Percentiles rank a stretch among this genome's conserved stretches.
These are phyloP conservation scores for Picochlorum costavermella DNA, from an alignment of 139 green algal species.

Conservation along the genomic window DNA sequence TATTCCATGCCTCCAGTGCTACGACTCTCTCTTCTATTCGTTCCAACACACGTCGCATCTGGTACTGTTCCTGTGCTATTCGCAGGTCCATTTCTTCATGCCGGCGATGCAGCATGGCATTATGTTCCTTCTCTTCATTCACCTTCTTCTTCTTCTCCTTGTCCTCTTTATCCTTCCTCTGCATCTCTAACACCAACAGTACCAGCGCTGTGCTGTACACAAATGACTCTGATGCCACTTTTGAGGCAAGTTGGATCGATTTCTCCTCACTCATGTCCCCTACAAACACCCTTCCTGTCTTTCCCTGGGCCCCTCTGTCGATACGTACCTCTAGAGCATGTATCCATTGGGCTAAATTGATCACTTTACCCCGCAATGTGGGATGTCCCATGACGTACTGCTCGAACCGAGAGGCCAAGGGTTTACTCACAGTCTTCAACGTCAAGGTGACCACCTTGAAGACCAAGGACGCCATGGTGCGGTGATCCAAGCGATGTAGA, in stretches of 20 bases:
- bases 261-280: constrained; percentile 76
- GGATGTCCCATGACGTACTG: constrained; percentile 56
- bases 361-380: constrained; percentile 25
- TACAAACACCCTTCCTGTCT: constrained; percentile 56
- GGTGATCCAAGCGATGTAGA: no score
- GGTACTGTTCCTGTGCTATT: constrained; percentile 12
- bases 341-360: constrained; percentile 45
- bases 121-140: background rate
- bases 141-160: constrained; percentile 12
- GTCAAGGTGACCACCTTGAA: constrained; percentile 42
- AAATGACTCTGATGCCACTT: constrained; percentile 68
- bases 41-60: background rate
- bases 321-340: constrained; percentile 64
- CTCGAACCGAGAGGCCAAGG: constrained; percentile 54
- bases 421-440: constrained; percentile 48
- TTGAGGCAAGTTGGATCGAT: constrained; percentile 61
- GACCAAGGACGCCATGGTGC: constrained; percentile 25
- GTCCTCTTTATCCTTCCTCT: constrained; percentile 27
- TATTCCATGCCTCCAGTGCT: constrained; percentile 6
- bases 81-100: constrained; percentile 6
- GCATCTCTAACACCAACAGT: constrained; percentile 18
- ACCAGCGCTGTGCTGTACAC: constrained; percentile 38
- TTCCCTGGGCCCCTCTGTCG: constrained; percentile 61
- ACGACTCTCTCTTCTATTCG: constrained; percentile 16
- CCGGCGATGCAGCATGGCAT: background rate